A percentile compares a stretch with the other conserved stretches of the same genome.
Evolutionary conservation across 2,329 filamentous ascomycete genomes (phyloP).

Genomic region (Neonectria magnoliae): DNA sequence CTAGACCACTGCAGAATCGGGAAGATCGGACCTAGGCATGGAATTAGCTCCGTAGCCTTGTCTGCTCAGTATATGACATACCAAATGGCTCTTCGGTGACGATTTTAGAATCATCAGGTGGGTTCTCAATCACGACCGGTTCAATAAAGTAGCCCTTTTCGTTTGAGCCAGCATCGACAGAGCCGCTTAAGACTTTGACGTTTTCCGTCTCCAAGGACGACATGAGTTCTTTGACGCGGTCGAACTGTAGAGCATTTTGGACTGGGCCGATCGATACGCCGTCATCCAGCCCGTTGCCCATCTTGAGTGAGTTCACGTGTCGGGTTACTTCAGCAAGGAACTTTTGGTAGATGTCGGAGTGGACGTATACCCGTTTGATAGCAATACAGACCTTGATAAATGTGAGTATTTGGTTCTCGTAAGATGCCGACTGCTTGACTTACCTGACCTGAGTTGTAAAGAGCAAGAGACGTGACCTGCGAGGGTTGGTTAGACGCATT

Average conservation of each 20-base stretch:
- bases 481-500: background rate
- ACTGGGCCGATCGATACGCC: conserved; percentile 60
- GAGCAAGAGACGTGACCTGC: conserved; percentile 10
- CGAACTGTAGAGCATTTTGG: conserved; percentile 67
- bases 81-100: conserved; percentile 61
- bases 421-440: background rate
- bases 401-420: too few species aligned
- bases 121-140: conserved; percentile 32
- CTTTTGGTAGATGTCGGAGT: conserved; percentile 62
- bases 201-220: background rate
- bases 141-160: conserved; percentile 33
- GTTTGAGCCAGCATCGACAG: background rate
- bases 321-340: conserved; percentile 56
- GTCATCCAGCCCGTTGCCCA: conserved; percentile 54
- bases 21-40: conserved; percentile 55
- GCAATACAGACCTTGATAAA: conserved; percentile 31
- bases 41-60: background rate
- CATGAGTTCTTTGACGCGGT: conserved; percentile 10
- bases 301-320: conserved; percentile 56
- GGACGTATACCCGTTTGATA: conserved; percentile 68
- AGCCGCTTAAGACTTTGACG: background rate
- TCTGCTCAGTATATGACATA: conserved; percentile 27
- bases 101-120: conserved; percentile 59
- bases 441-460: conserved; percentile 22
- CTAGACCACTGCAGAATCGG: conserved; percentile 67